These are phyloP conservation scores for Sarocladium strictum DNA, from an alignment of 2,329 filamentous ascomycete species.

Conservation along the genomic window DNA sequence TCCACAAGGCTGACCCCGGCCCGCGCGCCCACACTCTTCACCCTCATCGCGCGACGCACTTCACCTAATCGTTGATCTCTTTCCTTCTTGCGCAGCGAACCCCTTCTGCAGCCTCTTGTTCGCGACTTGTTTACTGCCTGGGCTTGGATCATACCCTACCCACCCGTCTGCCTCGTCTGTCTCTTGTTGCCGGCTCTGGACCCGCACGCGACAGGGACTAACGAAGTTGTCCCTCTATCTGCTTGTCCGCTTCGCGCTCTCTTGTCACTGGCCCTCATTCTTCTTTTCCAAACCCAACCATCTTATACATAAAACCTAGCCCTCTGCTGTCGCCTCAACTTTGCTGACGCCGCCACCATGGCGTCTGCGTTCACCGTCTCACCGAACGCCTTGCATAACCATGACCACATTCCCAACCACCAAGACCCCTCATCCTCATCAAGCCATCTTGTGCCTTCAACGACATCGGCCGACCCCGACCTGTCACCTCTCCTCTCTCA, in stretches of 20 bases:
- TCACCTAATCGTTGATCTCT: not conserved
- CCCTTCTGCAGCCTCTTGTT: not conserved
- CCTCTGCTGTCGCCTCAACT: not conserved
- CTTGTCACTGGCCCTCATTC: not conserved
- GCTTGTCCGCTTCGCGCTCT: not conserved
- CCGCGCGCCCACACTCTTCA: not conserved
- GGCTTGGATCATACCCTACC: not conserved
- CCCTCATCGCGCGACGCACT: not conserved
- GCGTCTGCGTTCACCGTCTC: constrained; percentile 8
- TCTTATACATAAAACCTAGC: not conserved
- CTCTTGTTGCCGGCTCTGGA: not conserved
- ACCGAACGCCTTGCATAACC: constrained; percentile 15
- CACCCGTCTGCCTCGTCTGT: constrained; percentile 6
- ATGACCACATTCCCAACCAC: constrained; percentile 25
- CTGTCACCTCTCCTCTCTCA: constrained; percentile 40
- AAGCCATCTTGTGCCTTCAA: constrained; percentile 18
- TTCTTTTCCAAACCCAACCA: not conserved
- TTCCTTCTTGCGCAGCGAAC: no score
- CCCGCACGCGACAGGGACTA: constrained; percentile 5
- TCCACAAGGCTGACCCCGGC: constrained; percentile 8
- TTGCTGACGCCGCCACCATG: constrained; percentile 4
- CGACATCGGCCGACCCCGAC: constrained; percentile 29
- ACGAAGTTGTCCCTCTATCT: not conserved
- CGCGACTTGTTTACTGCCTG: not conserved
- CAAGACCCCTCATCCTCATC: constrained; percentile 22